Evolutionary conservation across 225 moss, liverwort and hornwort genomes (phyloP).

Genomic region (Rhytidiadelphus loreus): DNA sequence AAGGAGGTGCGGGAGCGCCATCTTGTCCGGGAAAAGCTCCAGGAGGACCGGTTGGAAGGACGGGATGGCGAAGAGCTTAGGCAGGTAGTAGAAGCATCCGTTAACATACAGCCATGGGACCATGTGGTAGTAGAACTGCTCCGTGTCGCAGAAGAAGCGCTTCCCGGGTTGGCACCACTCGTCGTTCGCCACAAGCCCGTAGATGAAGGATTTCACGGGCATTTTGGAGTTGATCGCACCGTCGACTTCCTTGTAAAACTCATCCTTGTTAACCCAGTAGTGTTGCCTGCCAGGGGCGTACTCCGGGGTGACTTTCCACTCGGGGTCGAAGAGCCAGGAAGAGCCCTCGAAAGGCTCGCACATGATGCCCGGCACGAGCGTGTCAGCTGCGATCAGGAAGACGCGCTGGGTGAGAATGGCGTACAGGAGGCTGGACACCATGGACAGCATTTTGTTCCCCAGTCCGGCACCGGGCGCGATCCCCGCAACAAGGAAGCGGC

Average conservation of each 20-base stretch:
- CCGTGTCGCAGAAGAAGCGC: constrained; percentile 65
- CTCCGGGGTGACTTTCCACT: constrained; percentile 31
- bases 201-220: constrained; percentile 14
- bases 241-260: constrained; percentile 34
- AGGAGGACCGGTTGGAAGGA: constrained; percentile 58
- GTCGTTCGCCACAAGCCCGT: constrained; percentile 28
- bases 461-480: constrained; percentile 51
- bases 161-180: constrained; percentile 52
- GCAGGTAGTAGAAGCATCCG: constrained; percentile 78
- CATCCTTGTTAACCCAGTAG: constrained; percentile 34
- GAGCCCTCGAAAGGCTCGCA: constrained; percentile 49
- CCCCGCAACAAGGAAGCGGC: constrained; percentile 62
- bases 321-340: constrained; percentile 32
- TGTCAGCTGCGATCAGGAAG: constrained; percentile 23
- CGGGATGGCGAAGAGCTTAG: constrained; percentile 73
- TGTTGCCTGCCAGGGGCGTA: constrained; percentile 7
- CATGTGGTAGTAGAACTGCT: constrained; percentile 36
- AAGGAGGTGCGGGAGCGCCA: constrained; percentile 65
- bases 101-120: constrained; percentile 77
- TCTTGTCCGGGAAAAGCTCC: constrained; percentile 70
- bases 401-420: constrained; percentile 40
- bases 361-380: constrained; percentile 26
- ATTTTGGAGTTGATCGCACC: background rate
- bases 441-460: constrained; percentile 59
- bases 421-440: constrained; percentile 24